These are phyloP conservation scores for Backusella tarrabulga DNA, from an alignment of 192 early-diverging fungal species.

Conservation along the genomic window DNA sequence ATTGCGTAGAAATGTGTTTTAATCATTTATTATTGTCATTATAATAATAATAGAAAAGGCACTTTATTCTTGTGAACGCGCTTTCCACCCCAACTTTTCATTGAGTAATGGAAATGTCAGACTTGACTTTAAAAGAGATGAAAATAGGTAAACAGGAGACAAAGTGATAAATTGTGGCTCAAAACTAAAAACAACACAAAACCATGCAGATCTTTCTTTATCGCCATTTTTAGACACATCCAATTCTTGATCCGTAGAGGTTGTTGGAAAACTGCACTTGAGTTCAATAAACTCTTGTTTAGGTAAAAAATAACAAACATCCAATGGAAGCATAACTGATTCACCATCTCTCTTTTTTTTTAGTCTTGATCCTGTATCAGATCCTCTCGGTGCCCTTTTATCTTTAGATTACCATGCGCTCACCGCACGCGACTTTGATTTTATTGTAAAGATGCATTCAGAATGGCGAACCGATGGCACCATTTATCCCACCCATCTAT, in stretches of 20 bases:
- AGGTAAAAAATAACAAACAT: slow-evolving; percentile 11
- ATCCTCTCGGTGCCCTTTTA: slow-evolving; percentile 73
- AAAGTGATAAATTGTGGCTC: background rate
- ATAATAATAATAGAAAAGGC: slow-evolving; percentile 64
- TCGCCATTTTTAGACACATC: slow-evolving; percentile 84
- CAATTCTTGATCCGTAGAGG: slow-evolving; percentile 83
- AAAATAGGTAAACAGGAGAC: slow-evolving; percentile 59
- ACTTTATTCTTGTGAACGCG: slow-evolving; percentile 82
- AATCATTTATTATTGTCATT: background rate
- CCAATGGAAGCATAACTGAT: background rate
- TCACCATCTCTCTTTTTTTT: background rate
- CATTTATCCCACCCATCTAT: slow-evolving; percentile 35
- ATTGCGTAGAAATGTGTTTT: background rate
- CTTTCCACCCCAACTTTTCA: slow-evolving; percentile 80
- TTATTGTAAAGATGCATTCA: slow-evolving; percentile 40
- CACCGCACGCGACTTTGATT: slow-evolving; percentile 71
- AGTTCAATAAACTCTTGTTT: slow-evolving; percentile 78
- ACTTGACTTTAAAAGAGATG: slow-evolving; percentile 68
- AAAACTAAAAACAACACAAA: background rate
- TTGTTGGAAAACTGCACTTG: slow-evolving; percentile 92
- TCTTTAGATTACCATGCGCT: slow-evolving; percentile 87
- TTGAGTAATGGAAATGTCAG: slow-evolving; percentile 59
- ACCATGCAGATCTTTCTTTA: slow-evolving; percentile 56
- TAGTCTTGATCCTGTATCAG: slow-evolving; percentile 74
- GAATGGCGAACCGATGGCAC: slow-evolving; percentile 16